phyloP scores from a whole-genome alignment of 352 stramenopile species.

The Phytophthora sp. region DNA sequence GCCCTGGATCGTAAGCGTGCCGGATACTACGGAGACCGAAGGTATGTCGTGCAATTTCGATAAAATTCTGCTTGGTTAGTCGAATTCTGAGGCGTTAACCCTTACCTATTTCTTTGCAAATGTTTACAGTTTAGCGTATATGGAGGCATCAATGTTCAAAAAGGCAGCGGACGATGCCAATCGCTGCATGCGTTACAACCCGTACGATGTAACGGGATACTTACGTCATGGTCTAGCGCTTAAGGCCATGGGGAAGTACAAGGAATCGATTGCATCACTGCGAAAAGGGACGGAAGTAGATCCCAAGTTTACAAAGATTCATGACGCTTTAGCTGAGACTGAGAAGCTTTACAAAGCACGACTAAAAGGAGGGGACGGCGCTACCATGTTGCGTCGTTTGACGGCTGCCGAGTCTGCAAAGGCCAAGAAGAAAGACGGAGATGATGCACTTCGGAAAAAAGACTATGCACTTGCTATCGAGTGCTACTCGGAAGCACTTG shows the following conservation, averaged over 20 bases:
- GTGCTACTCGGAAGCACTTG: constrained; percentile 56
- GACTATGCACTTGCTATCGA: constrained; percentile 53
- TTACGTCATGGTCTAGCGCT: constrained; percentile 92
- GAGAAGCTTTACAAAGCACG: constrained; percentile 35
- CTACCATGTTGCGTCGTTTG: constrained; percentile 28
- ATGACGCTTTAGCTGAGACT: constrained; percentile 60
- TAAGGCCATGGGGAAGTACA: constrained; percentile 83
- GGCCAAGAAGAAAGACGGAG: constrained; percentile 48
- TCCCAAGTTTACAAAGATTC: constrained; percentile 71
- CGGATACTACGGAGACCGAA: constrained; percentile 93
- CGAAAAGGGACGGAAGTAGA: constrained; percentile 78
- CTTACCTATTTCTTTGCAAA: background rate
- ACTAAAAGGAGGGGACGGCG: constrained; percentile 22
- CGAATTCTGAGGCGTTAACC: too few species aligned
- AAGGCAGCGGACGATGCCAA: constrained; percentile 91
- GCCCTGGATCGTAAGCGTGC: constrained; percentile 85
- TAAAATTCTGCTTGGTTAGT: too few species aligned
- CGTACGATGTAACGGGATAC: constrained; percentile 93
- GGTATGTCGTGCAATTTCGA: constrained; percentile 37
- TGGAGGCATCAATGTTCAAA: constrained; percentile 64
- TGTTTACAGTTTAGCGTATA: constrained; percentile 65
- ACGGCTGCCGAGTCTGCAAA: constrained; percentile 38
- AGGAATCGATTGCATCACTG: constrained; percentile 67
- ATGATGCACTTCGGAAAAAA: constrained; percentile 56
- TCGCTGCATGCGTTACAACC: constrained; percentile 92